Evolutionary conservation across 2,329 filamentous ascomycete species (phyloP).

Genomic region (Diaporthe sp.): DNA sequence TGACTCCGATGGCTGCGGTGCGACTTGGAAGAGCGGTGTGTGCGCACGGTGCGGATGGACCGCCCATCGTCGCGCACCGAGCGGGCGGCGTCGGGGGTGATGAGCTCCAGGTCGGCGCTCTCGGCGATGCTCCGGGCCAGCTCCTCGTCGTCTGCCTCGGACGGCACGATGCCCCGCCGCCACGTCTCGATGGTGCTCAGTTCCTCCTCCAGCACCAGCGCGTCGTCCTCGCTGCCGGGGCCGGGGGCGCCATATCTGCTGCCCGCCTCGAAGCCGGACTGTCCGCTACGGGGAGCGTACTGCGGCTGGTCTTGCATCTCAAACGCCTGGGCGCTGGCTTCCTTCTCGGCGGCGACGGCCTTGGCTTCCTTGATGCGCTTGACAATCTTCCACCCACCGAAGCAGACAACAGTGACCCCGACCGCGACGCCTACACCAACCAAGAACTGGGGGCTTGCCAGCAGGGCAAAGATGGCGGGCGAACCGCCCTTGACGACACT

Average conservation of each 20-base stretch:
- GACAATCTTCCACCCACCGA: conserved; percentile 97
- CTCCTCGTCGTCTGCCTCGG: conserved; percentile 48
- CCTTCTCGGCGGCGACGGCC: conserved; percentile 45
- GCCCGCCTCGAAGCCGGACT: conserved; percentile 17
- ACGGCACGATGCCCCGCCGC: conserved; percentile 67
- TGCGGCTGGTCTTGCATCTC: conserved; percentile 41
- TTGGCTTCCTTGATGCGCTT: conserved; percentile 77
- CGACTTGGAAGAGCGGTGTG: conserved; percentile 43
- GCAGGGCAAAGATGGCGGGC: conserved; percentile 86
- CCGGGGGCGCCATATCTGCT: conserved; percentile 28
- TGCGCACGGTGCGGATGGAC: conserved; percentile 55
- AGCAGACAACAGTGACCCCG: conserved; percentile 94
- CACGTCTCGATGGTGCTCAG: conserved; percentile 70
- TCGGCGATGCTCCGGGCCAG: conserved; percentile 56
- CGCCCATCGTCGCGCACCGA: conserved; percentile 52
- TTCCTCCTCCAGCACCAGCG: conserved; percentile 69
- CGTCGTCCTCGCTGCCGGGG: conserved; percentile 58
- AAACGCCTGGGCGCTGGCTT: conserved; percentile 42
- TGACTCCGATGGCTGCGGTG: conserved; percentile 32
- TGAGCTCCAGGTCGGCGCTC: conserved; percentile 57
- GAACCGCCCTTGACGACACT: conserved; percentile 82
- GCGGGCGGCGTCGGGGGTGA: conserved; percentile 67
- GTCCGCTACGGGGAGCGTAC: not conserved
- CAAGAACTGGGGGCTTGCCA: conserved; percentile 92
- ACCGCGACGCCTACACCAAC: conserved; percentile 91